Conservation (phyloP, 2,329 filamentous ascomycete genomes). For the Pseudogymnoascus verrucosus region DNA sequence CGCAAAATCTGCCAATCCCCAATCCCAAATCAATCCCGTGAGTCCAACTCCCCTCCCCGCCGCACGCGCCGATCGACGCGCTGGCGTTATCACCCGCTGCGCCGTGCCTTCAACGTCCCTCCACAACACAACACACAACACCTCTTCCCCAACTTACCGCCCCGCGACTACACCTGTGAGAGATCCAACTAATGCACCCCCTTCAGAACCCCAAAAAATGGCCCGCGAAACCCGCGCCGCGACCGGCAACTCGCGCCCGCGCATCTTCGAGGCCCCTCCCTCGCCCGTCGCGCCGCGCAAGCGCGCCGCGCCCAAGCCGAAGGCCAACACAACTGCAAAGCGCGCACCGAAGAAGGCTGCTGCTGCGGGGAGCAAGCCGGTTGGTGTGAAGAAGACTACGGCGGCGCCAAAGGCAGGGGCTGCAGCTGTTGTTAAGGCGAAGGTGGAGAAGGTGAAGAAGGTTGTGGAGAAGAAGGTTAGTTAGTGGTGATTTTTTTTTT, state of each 20-base stretch:
- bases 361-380: background rate
- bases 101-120: background rate
- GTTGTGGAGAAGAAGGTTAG: background rate
- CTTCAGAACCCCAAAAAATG: background rate
- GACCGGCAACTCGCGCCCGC: conserved; percentile 11
- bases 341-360: conserved; percentile 11
- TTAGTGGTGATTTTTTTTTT: background rate
- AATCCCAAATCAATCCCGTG: background rate
- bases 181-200: background rate
- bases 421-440: background rate
- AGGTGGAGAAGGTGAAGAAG: background rate
- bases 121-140: background rate
- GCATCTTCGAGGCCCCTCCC: conserved; percentile 5
- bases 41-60: background rate
- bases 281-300: background rate
- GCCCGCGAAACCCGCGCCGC: conserved; percentile 12
- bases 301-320: background rate
- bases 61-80: background rate
- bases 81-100: background rate
- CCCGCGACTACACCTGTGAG: background rate
- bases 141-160: background rate
- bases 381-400: background rate
- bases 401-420: background rate
- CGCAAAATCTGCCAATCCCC: background rate
- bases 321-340: background rate